phyloP scores from a whole-genome alignment of 2,329 filamentous ascomycete genomes.

The Pseudocercospora musae region DNA sequence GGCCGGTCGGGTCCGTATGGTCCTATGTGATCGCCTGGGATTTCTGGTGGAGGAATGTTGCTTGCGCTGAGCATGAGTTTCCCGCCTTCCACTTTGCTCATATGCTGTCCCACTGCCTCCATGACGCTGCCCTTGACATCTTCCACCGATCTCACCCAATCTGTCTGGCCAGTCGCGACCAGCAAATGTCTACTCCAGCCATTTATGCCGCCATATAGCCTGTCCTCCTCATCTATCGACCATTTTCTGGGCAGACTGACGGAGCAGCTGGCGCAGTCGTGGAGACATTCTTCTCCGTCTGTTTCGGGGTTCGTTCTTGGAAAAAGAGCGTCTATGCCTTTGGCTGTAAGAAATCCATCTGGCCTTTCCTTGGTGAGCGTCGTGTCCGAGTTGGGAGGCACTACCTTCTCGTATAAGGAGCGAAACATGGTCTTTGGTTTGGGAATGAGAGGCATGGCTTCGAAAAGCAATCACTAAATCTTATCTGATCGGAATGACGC shows the following conservation, averaged over 20 bases:
- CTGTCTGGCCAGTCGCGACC: conserved; percentile 90
- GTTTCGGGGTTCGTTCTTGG: conserved; percentile 67
- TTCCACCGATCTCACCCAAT: conserved; percentile 86
- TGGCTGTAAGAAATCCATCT: conserved; percentile 48
- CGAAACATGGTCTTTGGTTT: conserved; percentile 17
- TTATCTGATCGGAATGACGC: conserved; percentile 1
- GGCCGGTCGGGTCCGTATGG: conserved; percentile 58
- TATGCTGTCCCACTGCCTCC: conserved; percentile 48
- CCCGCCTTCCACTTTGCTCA: conserved; percentile 37
- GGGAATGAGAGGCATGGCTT: background rate
- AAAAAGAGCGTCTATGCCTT: conserved; percentile 60
- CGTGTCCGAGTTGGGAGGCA: conserved; percentile 24
- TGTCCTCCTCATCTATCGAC: conserved; percentile 69
- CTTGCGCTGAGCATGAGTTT: conserved; percentile 87
- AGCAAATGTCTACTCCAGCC: conserved; percentile 87
- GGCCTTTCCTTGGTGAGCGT: conserved; percentile 27
- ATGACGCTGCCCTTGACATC: conserved; percentile 71
- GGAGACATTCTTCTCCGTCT: conserved; percentile 85
- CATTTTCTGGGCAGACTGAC: conserved; percentile 74
- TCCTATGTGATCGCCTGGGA: conserved; percentile 52
- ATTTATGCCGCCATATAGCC: conserved; percentile 79
- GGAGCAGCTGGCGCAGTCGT: conserved; percentile 79
- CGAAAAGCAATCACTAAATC: background rate
- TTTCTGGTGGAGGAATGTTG: conserved; percentile 77
- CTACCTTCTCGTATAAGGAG: conserved; percentile 8